Conservation (phyloP, 495 filamentous ascomycete species). For the Neurospora discreta region DNA sequence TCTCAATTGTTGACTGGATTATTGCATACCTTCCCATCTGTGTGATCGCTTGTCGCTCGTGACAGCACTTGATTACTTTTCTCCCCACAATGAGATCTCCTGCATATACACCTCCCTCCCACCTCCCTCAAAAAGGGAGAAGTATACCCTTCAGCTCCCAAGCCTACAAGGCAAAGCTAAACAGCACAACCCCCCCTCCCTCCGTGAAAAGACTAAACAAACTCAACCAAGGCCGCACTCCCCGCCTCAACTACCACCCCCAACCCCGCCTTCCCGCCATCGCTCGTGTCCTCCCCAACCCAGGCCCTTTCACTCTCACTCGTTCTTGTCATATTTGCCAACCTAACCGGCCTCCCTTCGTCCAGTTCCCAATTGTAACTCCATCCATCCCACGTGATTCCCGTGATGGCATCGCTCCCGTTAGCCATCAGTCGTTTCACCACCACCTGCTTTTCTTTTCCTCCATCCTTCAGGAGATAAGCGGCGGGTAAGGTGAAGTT, state of each 20-base stretch:
- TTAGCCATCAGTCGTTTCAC: constrained; percentile 47
- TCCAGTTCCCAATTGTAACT: constrained; percentile 54
- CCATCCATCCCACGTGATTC: constrained; percentile 50
- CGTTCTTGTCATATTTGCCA: constrained; percentile 43
- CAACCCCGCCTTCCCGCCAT: constrained; percentile 34
- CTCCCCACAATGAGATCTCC: not conserved
- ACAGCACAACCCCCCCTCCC: not conserved
- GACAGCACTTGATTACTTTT: not conserved
- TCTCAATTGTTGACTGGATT: not conserved
- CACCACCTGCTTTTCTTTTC: constrained; percentile 5
- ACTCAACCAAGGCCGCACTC: constrained; percentile 39
- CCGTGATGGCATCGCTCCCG: constrained; percentile 51
- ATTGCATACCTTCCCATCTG: not conserved
- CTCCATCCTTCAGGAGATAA: not conserved
- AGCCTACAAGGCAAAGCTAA: not conserved
- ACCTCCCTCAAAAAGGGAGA: not conserved
- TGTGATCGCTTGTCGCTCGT: not conserved
- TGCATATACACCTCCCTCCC: no score
- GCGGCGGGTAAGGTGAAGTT: constrained; percentile 22
- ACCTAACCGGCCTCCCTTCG: constrained; percentile 40
- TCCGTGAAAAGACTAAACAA: constrained; percentile 5
- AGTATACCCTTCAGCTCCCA: not conserved
- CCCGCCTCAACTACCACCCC: constrained; percentile 32
- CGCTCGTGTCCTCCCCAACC: constrained; percentile 27
- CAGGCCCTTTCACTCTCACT: constrained; percentile 33